Evolutionary conservation across 371 early-diverging fungal species (phyloP).

Genomic region (Rhizomucor pusillus): DNA sequence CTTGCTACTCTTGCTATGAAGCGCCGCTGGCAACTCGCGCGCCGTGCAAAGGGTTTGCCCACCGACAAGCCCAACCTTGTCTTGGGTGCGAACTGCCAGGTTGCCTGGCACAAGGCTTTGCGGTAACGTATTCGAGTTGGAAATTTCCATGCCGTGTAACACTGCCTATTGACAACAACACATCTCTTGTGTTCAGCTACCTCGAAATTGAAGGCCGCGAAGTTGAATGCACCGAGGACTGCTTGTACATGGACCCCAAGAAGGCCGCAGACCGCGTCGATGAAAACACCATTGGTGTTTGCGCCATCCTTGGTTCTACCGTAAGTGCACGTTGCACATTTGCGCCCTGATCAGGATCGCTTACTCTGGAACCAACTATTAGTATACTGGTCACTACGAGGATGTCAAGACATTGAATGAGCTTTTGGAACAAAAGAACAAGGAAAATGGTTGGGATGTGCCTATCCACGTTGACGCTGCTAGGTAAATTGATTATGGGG

Average conservation of each 20-base stretch:
- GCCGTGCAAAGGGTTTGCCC: conserved; percentile 54
- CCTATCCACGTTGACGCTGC: conserved; percentile 82
- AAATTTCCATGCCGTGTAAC: not conserved
- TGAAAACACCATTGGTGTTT: conserved; percentile 79
- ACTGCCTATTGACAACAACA: not conserved
- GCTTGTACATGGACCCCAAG: conserved; percentile 54
- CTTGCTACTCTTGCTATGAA: conserved; percentile 72
- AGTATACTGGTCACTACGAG: conserved; percentile 82
- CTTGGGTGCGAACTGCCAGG: conserved; percentile 72
- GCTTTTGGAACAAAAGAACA: conserved; percentile 55
- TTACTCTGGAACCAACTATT: not conserved
- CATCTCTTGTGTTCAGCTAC: conserved; percentile 53
- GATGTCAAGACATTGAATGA: conserved; percentile 62
- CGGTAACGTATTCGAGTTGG: conserved; percentile 11
- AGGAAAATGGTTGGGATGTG: conserved; percentile 56
- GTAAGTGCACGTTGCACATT: conserved; percentile 32
- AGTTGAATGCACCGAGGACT: conserved; percentile 49
- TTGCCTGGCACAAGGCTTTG: conserved; percentile 47
- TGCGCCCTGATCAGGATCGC: too few relatives aligned
- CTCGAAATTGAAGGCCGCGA: conserved; percentile 66
- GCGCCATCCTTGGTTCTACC: conserved; percentile 70
- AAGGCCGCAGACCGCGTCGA: conserved; percentile 61
- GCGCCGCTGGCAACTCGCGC: conserved; percentile 60
- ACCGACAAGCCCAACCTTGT: conserved; percentile 68
- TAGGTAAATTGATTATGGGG: conserved; percentile 20